A percentile compares a stretch with the other conserved stretches of the same genome.
phyloP scores from a whole-genome alignment of 1,284 basidiomycete species.

The Cutaneotrichosporon daszewskae region DNA sequence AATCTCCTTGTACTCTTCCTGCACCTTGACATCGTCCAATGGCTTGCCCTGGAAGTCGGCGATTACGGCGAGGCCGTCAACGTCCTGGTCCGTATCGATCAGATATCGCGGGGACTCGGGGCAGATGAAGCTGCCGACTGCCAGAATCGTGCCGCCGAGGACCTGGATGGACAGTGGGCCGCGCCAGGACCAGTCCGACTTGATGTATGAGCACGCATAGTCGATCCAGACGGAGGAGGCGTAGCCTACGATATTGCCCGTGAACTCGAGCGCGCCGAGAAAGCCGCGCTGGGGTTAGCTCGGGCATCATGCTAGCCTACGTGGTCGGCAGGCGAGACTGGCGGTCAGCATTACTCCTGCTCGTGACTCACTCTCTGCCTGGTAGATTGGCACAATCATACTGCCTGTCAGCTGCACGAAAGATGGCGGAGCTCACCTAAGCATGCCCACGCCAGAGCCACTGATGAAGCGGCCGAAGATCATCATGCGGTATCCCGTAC shows the following conservation, averaged over 20 bases:
- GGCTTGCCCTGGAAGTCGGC: constrained; percentile 86
- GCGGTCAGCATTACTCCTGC: constrained; percentile 60
- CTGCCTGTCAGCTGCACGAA: constrained; percentile 48
- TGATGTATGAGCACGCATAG: constrained; percentile 84
- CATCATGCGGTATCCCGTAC: constrained; percentile 77
- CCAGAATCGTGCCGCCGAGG: constrained; percentile 77
- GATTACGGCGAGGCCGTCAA: constrained; percentile 79
- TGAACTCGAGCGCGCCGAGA: constrained; percentile 95
- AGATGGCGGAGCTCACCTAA: constrained; percentile 59
- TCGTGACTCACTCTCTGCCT: constrained; percentile 25
- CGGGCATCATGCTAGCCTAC: constrained; percentile 52
- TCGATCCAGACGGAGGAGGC: constrained; percentile 94
- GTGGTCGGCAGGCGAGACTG: constrained; percentile 85
- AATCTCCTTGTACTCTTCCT: constrained; percentile 86
- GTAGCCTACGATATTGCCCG: constrained; percentile 88
- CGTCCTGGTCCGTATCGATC: constrained; percentile 81
- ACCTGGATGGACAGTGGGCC: constrained; percentile 81
- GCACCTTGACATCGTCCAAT: constrained; percentile 64
- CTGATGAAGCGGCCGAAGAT: constrained; percentile 79
- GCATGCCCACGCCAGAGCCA: constrained; percentile 87
- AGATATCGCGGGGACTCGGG: constrained; percentile 94
- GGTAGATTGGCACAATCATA: constrained; percentile 96
- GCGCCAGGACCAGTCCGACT: constrained; percentile 75
- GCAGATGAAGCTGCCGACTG: constrained; percentile 74
- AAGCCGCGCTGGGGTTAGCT: constrained; percentile 58